phyloP scores from a whole-genome alignment of 768 basidiomycete species.

The Leccinum broughii region DNA sequence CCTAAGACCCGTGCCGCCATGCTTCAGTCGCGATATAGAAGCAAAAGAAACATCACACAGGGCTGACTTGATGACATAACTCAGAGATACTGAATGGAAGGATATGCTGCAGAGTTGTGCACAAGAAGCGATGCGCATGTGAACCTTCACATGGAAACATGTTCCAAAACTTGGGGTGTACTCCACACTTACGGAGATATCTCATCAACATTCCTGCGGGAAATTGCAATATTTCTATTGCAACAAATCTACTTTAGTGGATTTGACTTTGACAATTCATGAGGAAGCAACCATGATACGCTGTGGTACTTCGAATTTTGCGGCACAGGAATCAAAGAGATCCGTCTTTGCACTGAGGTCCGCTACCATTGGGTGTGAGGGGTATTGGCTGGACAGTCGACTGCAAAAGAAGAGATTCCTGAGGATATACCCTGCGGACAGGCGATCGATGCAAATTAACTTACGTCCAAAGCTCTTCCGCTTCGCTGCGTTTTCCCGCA shows the following conservation, averaged over 20 bases:
- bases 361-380: conserved; percentile 66
- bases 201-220: not conserved
- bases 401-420: conserved; percentile 27
- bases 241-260: not conserved
- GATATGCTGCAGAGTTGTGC: not conserved
- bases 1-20: not conserved
- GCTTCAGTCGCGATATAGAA: not conserved
- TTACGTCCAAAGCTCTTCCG: conserved; percentile 70
- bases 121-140: not conserved
- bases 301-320: conserved; percentile 63
- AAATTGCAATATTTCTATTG: conserved; percentile 1
- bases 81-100: not conserved
- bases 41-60: not conserved
- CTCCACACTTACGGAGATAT: not conserved
- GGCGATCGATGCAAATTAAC: conserved; percentile 27
- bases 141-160: not conserved
- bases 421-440: conserved; percentile 2
- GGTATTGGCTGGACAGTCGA: conserved; percentile 49
- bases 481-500: conserved; percentile 55
- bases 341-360: conserved; percentile 62
- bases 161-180: not conserved
- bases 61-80: not conserved
- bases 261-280: conserved; percentile 3
- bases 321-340: conserved; percentile 61
- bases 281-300: conserved; percentile 34